Percentiles rank a stretch among this genome's conserved stretches.
Evolutionary conservation across 2,329 filamentous ascomycete genomes (phyloP).

Genomic region (Cercospora sp.): DNA sequence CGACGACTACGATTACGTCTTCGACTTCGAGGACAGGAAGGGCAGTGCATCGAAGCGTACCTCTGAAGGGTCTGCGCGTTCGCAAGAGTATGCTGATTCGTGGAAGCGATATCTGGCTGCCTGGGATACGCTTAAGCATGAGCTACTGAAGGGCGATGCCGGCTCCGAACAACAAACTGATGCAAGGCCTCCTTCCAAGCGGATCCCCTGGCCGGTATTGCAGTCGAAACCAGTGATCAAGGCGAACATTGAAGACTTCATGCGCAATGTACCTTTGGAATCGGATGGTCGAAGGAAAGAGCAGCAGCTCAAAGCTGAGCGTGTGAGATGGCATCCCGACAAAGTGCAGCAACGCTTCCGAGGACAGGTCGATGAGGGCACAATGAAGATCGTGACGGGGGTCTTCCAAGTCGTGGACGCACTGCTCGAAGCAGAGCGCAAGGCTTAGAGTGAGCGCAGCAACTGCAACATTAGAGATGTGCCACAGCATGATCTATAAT

Average conservation of each 20-base stretch:
- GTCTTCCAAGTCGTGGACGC: conserved; percentile 88
- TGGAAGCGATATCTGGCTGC: conserved; percentile 34
- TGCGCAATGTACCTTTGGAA: conserved; percentile 55
- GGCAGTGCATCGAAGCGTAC: conserved; percentile 16
- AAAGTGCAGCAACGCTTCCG: conserved; percentile 92
- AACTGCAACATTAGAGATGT: not conserved
- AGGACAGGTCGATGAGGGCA: conserved; percentile 65
- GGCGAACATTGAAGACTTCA: conserved; percentile 67
- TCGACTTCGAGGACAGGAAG: conserved; percentile 23
- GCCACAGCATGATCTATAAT: not conserved
- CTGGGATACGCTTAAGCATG: conserved; percentile 36
- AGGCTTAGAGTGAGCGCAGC: conserved; percentile 8
- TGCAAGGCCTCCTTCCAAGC: conserved; percentile 30
- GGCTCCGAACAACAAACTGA: not conserved
- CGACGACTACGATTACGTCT: conserved; percentile 49
- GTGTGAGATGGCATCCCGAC: conserved; percentile 94
- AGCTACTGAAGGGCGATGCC: conserved; percentile 21
- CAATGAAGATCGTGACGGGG: conserved; percentile 78
- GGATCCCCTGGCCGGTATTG: conserved; percentile 72
- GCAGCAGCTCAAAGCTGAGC: conserved; percentile 72
- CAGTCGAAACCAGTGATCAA: conserved; percentile 59
- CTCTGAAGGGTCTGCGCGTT: not conserved
- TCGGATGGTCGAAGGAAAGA: conserved; percentile 35
- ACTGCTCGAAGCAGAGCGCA: conserved; percentile 33
- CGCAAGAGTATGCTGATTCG: conserved; percentile 32